Conservation (phyloP, 345 rosid species). For the Rhizophora mangle region DNA sequence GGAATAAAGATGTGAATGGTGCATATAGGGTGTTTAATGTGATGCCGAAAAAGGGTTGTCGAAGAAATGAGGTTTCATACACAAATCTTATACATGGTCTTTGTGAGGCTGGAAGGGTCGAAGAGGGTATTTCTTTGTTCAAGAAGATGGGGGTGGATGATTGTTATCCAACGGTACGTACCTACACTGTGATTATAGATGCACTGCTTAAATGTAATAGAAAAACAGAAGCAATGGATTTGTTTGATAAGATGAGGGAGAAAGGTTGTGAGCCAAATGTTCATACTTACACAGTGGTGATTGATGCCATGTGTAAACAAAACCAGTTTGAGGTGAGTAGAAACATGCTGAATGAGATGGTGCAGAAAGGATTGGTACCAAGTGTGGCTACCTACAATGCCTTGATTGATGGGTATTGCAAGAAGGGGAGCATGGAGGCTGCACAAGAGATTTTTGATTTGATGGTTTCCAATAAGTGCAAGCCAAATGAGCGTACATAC, state of each 20-base stretch:
- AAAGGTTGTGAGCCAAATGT: constrained; percentile 68
- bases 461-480: constrained; percentile 57
- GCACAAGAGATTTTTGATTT: constrained; percentile 61
- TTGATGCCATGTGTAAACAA: constrained; percentile 59
- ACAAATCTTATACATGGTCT: constrained; percentile 78
- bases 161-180: constrained; percentile 66
- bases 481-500: constrained; percentile 73
- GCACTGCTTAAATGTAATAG: constrained; percentile 52
- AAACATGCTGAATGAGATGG: constrained; percentile 47
- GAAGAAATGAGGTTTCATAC: constrained; percentile 72
- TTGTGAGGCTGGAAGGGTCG: constrained; percentile 57
- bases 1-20: constrained; percentile 60
- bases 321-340: constrained; percentile 57
- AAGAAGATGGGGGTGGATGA: constrained; percentile 57
- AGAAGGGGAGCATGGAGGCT: constrained; percentile 55
- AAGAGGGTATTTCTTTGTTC: constrained; percentile 65
- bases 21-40: constrained; percentile 51
- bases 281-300: constrained; percentile 74
- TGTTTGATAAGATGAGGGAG: constrained; percentile 57
- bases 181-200: constrained; percentile 69
- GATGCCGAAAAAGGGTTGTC: constrained; percentile 64
- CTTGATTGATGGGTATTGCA: constrained; percentile 74
- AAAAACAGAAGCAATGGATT: constrained; percentile 51
- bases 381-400: constrained; percentile 79
- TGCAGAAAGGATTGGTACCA: constrained; percentile 59